A percentile compares a stretch with the other conserved stretches of the same genome.
phyloP scores from a whole-genome alignment of 2,329 filamentous ascomycete species.

The Peltaster fructicola region DNA sequence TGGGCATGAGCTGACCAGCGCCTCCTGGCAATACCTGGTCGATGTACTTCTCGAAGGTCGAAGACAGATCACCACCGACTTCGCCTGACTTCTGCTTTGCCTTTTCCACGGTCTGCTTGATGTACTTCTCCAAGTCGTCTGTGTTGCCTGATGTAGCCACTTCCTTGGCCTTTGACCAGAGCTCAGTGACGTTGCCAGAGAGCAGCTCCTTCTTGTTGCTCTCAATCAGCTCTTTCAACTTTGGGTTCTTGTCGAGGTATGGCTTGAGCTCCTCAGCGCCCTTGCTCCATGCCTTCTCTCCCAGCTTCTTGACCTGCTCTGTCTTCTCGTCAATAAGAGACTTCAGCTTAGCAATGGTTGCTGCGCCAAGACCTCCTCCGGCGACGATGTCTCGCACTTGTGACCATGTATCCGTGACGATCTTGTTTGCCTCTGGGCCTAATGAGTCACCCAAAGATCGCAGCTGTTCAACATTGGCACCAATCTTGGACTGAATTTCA shows the following conservation, averaged over 20 bases:
- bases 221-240: conserved; percentile 55
- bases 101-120: conserved; percentile 37
- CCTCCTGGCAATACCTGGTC: conserved; percentile 48
- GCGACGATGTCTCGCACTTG: conserved; percentile 48
- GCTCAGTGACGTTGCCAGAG: conserved; percentile 44
- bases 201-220: conserved; percentile 52
- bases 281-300: conserved; percentile 54
- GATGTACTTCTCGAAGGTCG: conserved; percentile 39
- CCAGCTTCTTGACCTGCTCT: conserved; percentile 46
- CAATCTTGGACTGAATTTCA: conserved; percentile 52
- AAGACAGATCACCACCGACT: neutral
- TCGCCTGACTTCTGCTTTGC: conserved; percentile 32
- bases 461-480: conserved; percentile 48
- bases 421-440: conserved; percentile 60
- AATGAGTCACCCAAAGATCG: conserved; percentile 52
- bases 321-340: conserved; percentile 53
- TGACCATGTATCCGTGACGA: conserved; percentile 53
- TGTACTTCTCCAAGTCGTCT: conserved; percentile 41
- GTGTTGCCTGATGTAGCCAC: conserved; percentile 44
- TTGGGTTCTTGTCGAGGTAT: conserved; percentile 57
- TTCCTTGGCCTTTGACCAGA: conserved; percentile 45
- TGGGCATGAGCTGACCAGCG: conserved; percentile 45
- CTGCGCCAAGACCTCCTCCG: conserved; percentile 36
- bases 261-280: conserved; percentile 54
- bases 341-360: conserved; percentile 37